phyloP scores from a whole-genome alignment of 371 early-diverging fungal species.

The Thermomucor indicae-seudaticae region DNA sequence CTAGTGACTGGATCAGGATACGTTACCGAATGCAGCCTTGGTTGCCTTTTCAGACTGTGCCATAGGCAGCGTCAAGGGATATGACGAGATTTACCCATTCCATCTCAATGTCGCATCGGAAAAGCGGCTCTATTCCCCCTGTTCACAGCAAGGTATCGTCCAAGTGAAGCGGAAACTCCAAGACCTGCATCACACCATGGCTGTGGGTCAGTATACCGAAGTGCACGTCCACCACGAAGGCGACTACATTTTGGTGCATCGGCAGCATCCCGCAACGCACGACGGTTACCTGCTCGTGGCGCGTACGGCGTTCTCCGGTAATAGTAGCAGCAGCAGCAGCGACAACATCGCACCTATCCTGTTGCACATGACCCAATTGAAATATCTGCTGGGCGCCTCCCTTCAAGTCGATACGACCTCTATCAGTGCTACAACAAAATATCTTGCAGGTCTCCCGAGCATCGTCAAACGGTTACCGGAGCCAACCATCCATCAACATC shows the following conservation, averaged over 20 bases:
- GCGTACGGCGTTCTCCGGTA: constrained; percentile 76
- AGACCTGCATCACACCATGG: constrained; percentile 75
- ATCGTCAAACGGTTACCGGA: constrained; percentile 41
- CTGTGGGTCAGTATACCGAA: constrained; percentile 79
- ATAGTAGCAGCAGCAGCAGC: constrained; percentile 21
- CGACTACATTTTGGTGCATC: constrained; percentile 87
- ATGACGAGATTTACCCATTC: constrained; percentile 88
- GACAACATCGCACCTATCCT: constrained; percentile 55
- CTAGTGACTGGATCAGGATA: constrained; percentile 48
- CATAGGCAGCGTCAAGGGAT: constrained; percentile 93
- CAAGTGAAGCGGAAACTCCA: constrained; percentile 73
- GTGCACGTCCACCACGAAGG: constrained; percentile 94
- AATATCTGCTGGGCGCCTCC: constrained; percentile 49
- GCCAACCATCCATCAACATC: constrained; percentile 23
- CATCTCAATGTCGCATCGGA: constrained; percentile 88
- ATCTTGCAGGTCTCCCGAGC: constrained; percentile 55
- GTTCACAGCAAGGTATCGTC: constrained; percentile 58
- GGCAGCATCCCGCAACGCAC: constrained; percentile 86
- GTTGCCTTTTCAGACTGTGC: constrained; percentile 90
- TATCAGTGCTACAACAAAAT: constrained; percentile 11
- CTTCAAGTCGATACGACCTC: constrained; percentile 33
- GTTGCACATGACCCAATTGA: constrained; percentile 57
- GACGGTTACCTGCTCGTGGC: constrained; percentile 90
- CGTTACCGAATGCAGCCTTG: constrained; percentile 87
- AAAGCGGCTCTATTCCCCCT: constrained; percentile 65